Percentiles rank a stretch among this genome's conserved stretches.
phyloP scores from a whole-genome alignment of 129 eudicot genomes.

The Ambrosia artemisiifolia region DNA sequence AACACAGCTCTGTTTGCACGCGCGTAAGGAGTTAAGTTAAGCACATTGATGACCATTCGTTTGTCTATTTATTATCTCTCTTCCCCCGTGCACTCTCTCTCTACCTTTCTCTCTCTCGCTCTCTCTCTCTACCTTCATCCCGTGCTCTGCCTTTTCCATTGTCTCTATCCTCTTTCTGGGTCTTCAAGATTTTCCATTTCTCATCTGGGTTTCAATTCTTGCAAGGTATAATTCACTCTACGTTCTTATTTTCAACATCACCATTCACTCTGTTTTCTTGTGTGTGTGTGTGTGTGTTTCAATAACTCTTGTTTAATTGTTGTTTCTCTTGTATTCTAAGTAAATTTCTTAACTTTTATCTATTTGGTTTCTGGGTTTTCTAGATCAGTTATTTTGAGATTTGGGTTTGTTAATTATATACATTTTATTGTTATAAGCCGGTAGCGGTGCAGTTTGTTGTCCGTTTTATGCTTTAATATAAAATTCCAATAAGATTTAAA shows the following conservation, averaged over 20 bases:
- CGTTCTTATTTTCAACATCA: not conserved
- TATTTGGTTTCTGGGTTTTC: constrained; percentile 5
- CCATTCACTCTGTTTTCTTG: not conserved
- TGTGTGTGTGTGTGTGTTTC: constrained; percentile 2
- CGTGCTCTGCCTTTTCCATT: not conserved
- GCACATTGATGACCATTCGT: constrained; percentile 25
- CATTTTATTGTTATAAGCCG: not conserved
- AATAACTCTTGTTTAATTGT: not conserved
- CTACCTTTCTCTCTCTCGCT: not conserved
- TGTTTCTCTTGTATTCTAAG: not conserved
- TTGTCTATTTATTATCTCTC: constrained; percentile 40
- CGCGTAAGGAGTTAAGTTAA: constrained; percentile 22
- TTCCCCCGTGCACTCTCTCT: constrained; percentile 35
- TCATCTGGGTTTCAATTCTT: constrained; percentile 14
- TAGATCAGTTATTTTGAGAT: not conserved
- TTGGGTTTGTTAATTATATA: not conserved
- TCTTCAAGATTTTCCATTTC: constrained; percentile 11
- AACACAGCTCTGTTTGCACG: constrained; percentile 22
- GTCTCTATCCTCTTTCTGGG: not conserved
- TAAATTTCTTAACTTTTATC: not conserved
- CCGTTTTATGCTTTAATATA: too few relatives aligned
- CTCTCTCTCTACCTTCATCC: not conserved
- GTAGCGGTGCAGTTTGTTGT: too few relatives aligned
- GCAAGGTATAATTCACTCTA: constrained; percentile 15
- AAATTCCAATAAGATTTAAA: too few relatives aligned